Base-by-base conservation (phyloP, 352 stramenopile genomes). In the Pythium rishiriense region DNA sequence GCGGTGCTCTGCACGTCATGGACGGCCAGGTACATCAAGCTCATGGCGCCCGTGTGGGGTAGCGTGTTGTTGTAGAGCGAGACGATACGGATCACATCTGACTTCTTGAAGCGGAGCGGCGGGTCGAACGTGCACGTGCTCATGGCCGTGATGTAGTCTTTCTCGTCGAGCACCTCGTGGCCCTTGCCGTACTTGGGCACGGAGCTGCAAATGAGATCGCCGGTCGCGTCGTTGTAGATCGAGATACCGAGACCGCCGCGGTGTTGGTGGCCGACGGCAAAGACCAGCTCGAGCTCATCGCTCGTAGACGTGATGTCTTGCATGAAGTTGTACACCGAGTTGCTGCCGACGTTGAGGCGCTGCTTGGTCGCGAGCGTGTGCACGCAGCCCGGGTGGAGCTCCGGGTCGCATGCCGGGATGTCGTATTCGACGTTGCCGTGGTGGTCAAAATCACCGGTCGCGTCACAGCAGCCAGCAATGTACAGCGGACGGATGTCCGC, bases 401-500 rank as follows among this genome's bases (percentile, higher is more conserved):
- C 78, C 6, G 72, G 78, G 58, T 91, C 73, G 52, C 84, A 93
- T 42, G 68, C 29, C 0, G 84, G 84, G 22, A 93, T 74, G 63
- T 93, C 83, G 69, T 93, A 93, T 68, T 93, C 84, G 22, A 93
- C 62, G 62, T 91, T 91, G 26, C 84, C 84, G 61, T 85, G 82
- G 64, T 84, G 66, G 4, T 67, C 57, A 12, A 90, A 61, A 61
- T 81, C 75, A 12, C 82, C 82, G 6, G 82, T 83, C 2, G 82
- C 84, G 33, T 93, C 84, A 49, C 84, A 93, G 62, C 84, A 93
- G 15, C 77, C 78, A 9, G 81, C 80, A 19, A 91, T 62, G 66
- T 88, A 90, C 48, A 93, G 64, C 35, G 76, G 72, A 15, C 79
- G 81, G 52, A 88, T 88, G 41, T 76, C 77, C 15, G 75, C 66